These are phyloP conservation scores for Hypoxylon crocopeplum DNA, from an alignment of 495 filamentous ascomycete species.

Conservation along the genomic window DNA sequence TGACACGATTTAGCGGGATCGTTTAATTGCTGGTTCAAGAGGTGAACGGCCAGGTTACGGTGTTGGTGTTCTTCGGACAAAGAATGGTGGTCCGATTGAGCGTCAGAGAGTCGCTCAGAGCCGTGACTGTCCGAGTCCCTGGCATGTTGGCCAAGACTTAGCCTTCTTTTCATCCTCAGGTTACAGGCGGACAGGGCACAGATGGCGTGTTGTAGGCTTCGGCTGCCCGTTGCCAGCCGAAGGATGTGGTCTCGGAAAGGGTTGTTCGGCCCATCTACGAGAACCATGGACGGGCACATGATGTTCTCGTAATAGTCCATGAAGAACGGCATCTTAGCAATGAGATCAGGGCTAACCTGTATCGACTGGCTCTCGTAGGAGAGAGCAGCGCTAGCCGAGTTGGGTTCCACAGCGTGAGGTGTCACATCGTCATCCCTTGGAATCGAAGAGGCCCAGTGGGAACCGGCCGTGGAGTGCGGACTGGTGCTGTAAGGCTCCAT, in stretches of 20 bases:
- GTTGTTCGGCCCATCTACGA: slow-evolving; percentile 84
- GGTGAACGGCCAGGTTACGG: slow-evolving; percentile 78
- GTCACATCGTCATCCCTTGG: slow-evolving; percentile 50
- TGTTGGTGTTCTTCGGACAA: slow-evolving; percentile 81
- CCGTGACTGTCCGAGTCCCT: slow-evolving; percentile 47
- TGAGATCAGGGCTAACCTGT: slow-evolving; percentile 58
- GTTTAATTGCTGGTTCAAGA: slow-evolving; percentile 82
- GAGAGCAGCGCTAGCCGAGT: slow-evolving; percentile 33
- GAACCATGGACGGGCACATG: slow-evolving; percentile 88
- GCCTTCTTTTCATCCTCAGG: slow-evolving; percentile 65
- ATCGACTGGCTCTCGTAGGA: slow-evolving; percentile 43
- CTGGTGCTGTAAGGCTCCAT: slow-evolving; percentile 56
- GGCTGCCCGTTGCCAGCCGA: slow-evolving; percentile 76
- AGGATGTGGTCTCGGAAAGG: slow-evolving; percentile 88
- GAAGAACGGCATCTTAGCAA: slow-evolving; percentile 65
- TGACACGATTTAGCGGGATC: slow-evolving; percentile 75
- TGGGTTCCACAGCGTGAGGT: slow-evolving; percentile 41
- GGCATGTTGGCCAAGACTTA: slow-evolving; percentile 59
- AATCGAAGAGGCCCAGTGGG: slow-evolving; percentile 51
- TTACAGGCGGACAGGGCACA: slow-evolving; percentile 90
- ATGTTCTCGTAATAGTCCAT: slow-evolving; percentile 85
- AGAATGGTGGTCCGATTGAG: slow-evolving; percentile 55
- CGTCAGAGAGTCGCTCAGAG: slow-evolving; percentile 40
- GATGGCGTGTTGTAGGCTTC: slow-evolving; percentile 88
- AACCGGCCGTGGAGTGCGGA: slow-evolving; percentile 46